These are phyloP conservation scores for Blastobotrys americana DNA, from an alignment of 805 yeast genomes.

Conservation along the genomic window DNA sequence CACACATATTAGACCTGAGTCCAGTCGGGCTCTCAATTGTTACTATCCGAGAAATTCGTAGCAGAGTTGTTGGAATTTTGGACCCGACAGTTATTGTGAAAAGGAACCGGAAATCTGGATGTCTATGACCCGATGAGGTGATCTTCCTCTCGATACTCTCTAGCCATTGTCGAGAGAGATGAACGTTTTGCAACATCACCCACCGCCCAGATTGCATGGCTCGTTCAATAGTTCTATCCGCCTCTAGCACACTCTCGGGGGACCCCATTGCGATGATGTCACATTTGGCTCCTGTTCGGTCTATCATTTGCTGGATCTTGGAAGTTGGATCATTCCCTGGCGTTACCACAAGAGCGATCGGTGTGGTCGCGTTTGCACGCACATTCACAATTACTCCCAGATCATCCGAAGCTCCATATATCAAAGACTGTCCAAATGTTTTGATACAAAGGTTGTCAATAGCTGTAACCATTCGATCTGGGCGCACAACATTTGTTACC, in stretches of 20 bases:
- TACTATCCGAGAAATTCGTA: conserved; percentile 48
- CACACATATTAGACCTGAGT: conserved; percentile 41
- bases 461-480: conserved; percentile 9
- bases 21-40: conserved; percentile 60
- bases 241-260: conserved; percentile 50
- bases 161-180: conserved; percentile 62
- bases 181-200: conserved; percentile 77
- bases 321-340: conserved; percentile 62
- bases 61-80: conserved; percentile 47
- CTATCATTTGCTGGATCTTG: conserved; percentile 43
- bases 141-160: conserved; percentile 45
- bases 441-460: conserved; percentile 7
- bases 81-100: conserved; percentile 52
- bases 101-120: conserved; percentile 46
- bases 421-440: conserved; percentile 9
- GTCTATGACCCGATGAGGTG: conserved; percentile 24
- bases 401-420: conserved; percentile 7
- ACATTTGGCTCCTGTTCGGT: conserved; percentile 23
- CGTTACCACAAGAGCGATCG: conserved; percentile 50
- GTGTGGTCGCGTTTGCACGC: conserved; percentile 21
- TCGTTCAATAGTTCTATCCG: conserved; percentile 44
- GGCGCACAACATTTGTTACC: conserved; percentile 1
- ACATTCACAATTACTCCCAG: conserved; percentile 20
- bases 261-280: conserved; percentile 64
- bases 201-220: conserved; percentile 50